Conservation (phyloP, 2,329 filamentous ascomycete species). For the Pseudogymnoascus destructans region DNA sequence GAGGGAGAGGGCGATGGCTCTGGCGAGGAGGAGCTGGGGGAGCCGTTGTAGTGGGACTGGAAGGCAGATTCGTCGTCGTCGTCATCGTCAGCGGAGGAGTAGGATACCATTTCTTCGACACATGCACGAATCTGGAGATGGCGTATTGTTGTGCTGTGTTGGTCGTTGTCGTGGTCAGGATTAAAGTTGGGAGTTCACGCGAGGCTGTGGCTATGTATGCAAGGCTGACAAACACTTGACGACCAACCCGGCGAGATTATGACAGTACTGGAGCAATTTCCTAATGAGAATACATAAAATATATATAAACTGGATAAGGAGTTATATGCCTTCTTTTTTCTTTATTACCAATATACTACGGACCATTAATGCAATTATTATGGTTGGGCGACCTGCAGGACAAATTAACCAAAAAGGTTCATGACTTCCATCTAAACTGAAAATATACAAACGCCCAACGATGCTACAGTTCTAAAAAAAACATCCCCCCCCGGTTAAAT, state of each 20-base stretch:
- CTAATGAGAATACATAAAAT: neutral
- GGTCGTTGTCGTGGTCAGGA: neutral
- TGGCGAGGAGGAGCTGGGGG: slow-evolving; percentile 19
- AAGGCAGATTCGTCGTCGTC: slow-evolving; percentile 20
- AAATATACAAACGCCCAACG: neutral
- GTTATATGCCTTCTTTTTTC: neutral
- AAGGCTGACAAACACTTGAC: neutral
- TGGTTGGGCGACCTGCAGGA: neutral
- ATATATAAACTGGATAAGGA: neutral
- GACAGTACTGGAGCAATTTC: neutral
- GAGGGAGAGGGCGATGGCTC: slow-evolving; percentile 21
- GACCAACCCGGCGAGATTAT: neutral
- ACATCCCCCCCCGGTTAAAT: neutral
- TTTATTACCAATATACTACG: neutral
- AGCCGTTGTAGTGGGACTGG: slow-evolving; percentile 20
- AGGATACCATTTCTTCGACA: neutral
- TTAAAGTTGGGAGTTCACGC: neutral
- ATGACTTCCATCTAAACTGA: neutral
- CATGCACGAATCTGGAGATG: neutral
- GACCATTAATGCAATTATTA: neutral
- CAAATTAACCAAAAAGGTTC: neutral
- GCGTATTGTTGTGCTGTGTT: neutral
- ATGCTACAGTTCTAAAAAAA: neutral
- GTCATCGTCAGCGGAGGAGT: slow-evolving; percentile 1
- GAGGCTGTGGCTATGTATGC: neutral